Evolutionary conservation across 371 early-diverging fungal genomes (phyloP).

Genomic region (Neoconidiobolus thromboides): DNA sequence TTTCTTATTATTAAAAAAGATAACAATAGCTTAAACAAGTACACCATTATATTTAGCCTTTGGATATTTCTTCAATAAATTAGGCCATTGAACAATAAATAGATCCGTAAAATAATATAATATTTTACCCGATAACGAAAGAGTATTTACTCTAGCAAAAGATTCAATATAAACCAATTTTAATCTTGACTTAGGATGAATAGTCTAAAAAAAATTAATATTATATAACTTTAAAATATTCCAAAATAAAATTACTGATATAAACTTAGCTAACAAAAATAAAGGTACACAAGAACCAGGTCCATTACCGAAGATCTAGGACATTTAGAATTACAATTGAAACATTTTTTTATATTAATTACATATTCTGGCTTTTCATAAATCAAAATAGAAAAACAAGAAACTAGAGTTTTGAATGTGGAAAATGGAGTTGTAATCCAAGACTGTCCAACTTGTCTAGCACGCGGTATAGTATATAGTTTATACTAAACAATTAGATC

Average conservation of each 20-base stretch:
- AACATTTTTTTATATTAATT: too few relatives aligned
- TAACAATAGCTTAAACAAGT: constrained; percentile 29
- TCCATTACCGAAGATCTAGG: constrained; percentile 69
- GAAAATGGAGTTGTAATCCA: constrained; percentile 30
- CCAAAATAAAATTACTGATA: constrained; percentile 9
- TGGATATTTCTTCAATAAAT: constrained; percentile 26
- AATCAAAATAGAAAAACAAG: constrained; percentile 18
- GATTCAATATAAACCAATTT: constrained; percentile 74
- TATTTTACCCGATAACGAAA: constrained; percentile 73
- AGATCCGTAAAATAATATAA: constrained; percentile 57
- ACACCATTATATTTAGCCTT: constrained; percentile 48
- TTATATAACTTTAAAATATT: not conserved
- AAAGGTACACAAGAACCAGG: constrained; percentile 88
- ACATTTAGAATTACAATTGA: too few relatives aligned
- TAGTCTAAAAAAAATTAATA: constrained; percentile 15
- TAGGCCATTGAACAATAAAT: constrained; percentile 85
- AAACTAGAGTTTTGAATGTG: constrained; percentile 15
- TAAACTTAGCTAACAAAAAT: constrained; percentile 10
- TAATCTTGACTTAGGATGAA: constrained; percentile 22
- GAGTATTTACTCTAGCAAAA: constrained; percentile 61
- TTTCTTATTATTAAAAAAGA: too few relatives aligned
- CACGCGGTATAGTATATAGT: constrained; percentile 34
- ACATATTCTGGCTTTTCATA: too few relatives aligned
- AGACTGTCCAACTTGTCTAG: constrained; percentile 49
- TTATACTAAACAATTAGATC: constrained; percentile 12